phyloP scores from a whole-genome alignment of 1,284 basidiomycete genomes.

The Rhodotorula sp. region DNA sequence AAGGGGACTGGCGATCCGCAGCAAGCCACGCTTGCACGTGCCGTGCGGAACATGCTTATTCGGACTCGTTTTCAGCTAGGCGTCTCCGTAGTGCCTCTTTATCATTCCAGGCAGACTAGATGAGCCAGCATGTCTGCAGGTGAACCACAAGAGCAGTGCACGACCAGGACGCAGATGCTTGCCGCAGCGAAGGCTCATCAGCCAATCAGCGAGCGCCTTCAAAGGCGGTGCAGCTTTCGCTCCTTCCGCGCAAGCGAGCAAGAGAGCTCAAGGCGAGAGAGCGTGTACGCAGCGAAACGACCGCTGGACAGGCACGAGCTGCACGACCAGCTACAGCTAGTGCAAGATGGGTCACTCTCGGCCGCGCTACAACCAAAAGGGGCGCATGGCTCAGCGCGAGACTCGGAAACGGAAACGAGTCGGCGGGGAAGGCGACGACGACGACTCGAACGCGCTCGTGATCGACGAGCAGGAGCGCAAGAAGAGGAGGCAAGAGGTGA shows the following conservation, averaged over 20 bases:
- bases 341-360: constrained; percentile 20
- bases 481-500: constrained; percentile 25
- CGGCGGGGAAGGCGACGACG: constrained; percentile 6
- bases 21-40: too few species aligned
- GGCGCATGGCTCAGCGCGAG: constrained; percentile 5
- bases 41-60: too few species aligned
- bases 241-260: background rate
- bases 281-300: background rate
- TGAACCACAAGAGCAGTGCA: too few species aligned
- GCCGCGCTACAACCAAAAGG: constrained; percentile 29
- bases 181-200: too few species aligned
- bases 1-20: too few species aligned
- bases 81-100: too few species aligned
- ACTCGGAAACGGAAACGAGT: constrained; percentile 20
- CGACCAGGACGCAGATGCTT: too few species aligned
- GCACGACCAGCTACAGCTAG: background rate
- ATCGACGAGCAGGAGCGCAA: constrained; percentile 22
- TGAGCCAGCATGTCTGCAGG: too few species aligned
- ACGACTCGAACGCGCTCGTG: constrained; percentile 29
- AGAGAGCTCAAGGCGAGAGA: background rate
- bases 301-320: background rate
- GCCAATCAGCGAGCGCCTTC: too few species aligned
- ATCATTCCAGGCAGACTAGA: too few species aligned
- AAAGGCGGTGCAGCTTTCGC: too few species aligned
- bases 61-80: too few species aligned